Base-by-base conservation (phyloP, 2,329 filamentous ascomycete genomes). In the Mollisia scopiformis region DNA sequence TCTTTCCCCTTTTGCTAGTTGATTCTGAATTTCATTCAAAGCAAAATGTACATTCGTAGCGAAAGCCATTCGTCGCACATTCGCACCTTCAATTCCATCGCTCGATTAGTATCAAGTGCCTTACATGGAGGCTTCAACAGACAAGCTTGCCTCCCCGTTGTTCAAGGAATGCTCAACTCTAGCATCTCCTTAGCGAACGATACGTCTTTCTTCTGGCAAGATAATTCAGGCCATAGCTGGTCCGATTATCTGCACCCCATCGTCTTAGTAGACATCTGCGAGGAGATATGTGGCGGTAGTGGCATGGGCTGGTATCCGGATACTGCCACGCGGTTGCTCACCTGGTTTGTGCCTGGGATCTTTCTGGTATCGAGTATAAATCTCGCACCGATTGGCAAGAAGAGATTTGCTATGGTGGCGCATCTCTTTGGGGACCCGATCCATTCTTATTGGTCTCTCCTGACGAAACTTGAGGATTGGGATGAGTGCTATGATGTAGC, bases 361-460 rank as follows among this genome's bases (percentile, higher is more conserved):
- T 41, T 56, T 19, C 25, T 56, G 10, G 10, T 56, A 14, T 43
- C 37, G 14, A 56, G 43, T 33, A 46, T 56, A 16, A 31, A 47
- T 6, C 28, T 56, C n/a, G 35, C 53, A 8, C 37, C 21, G 19
- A 19, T 56, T 23, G 53, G 39, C 6, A 31, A 3, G 11, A 30
- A 31, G 21, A 56, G 41, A 31, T 56, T 56, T 19, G 27, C 23
- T 16, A 28, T 33, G 2, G 33, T 56, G 4, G 1, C 43, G 7
- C 53, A 56, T 43, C 41, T 56, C n/a, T 30, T 56, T 13, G 53
- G 53, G 1, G 53, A 56, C n/a, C 53, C 53, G 27, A 56, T 56
- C n/a, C 35, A 56, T 19, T 46, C 53, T 10, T n/a, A 16, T 19
- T 56, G 53, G 53, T 56, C 53, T 14, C 28, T 56, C 14, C 13